Conservation (phyloP, 2,329 filamentous ascomycete species). For the Polytolypa hystricis region DNA sequence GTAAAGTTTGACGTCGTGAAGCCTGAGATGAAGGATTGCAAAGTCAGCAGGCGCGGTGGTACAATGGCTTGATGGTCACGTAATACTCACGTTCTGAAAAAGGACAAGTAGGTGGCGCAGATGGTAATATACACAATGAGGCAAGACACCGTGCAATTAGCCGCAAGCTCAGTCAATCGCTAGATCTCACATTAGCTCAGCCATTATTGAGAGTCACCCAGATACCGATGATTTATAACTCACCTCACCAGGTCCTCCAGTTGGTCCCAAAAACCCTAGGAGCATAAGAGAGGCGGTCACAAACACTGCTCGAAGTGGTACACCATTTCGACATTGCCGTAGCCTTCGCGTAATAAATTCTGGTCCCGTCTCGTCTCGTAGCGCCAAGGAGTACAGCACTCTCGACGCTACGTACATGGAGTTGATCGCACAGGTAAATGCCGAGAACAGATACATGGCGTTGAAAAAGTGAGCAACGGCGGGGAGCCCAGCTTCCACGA, state of each 20-base stretch:
- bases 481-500: constrained; percentile 28
- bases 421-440: constrained; percentile 33
- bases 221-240: constrained; percentile 9
- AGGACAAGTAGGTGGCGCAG: constrained; percentile 29
- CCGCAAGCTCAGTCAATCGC: constrained; percentile 30
- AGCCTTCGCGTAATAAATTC: constrained; percentile 32
- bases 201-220: too few species aligned
- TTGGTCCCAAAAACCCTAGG: constrained; percentile 30
- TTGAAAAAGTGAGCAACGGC: constrained; percentile 34
- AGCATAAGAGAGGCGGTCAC: constrained; percentile 30
- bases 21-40: constrained; percentile 17
- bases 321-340: constrained; percentile 27
- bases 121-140: constrained; percentile 33
- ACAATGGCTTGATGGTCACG: too few species aligned
- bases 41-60: too few species aligned
- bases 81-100: constrained; percentile 22
- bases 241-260: constrained; percentile 27
- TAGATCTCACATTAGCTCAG: constrained; percentile 9
- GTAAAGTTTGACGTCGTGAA: constrained; percentile 29
- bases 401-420: constrained; percentile 34
- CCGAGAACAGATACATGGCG: constrained; percentile 36
- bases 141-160: constrained; percentile 28
- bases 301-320: constrained; percentile 30
- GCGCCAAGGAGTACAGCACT: constrained; percentile 34
- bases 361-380: constrained; percentile 27